A percentile compares a stretch with the other conserved stretches of the same genome.
Evolutionary conservation across 2,329 filamentous ascomycete species (phyloP).

Genomic region (Chrysosporium queenslandicum): DNA sequence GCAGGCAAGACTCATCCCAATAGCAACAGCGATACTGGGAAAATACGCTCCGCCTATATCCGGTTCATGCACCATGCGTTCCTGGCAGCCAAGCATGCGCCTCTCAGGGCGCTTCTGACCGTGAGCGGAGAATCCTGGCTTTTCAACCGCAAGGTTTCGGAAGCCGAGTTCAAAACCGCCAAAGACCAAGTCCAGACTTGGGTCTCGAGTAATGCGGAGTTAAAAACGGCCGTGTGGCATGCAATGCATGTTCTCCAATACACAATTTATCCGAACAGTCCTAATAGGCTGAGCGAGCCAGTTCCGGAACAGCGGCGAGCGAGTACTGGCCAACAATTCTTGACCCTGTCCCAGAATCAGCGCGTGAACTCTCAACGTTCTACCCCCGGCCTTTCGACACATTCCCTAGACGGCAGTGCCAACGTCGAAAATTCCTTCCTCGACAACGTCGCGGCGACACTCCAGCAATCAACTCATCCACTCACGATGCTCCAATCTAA

Average conservation of each 20-base stretch:
- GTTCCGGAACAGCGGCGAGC: not conserved
- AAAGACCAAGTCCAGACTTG: conserved; percentile 25
- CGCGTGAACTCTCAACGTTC: not conserved
- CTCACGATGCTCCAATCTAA: conserved; percentile 26
- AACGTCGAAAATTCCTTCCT: not conserved
- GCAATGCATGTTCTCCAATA: conserved; percentile 21
- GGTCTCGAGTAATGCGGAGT: conserved; percentile 22
- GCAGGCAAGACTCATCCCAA: not conserved
- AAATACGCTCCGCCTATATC: conserved; percentile 14
- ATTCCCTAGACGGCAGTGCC: not conserved
- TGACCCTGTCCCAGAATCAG: not conserved
- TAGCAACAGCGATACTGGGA: not conserved
- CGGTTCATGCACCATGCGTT: conserved; percentile 26
- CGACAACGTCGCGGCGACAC: not conserved
- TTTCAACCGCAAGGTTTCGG: conserved; percentile 28
- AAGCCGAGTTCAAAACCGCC: conserved; percentile 25
- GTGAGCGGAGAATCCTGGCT: conserved; percentile 32
- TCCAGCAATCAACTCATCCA: conserved; percentile 9
- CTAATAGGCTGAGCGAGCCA: not conserved
- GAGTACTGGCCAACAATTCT: not conserved
- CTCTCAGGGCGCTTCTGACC: conserved; percentile 25
- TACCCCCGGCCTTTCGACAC: not conserved
- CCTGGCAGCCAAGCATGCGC: conserved; percentile 25
- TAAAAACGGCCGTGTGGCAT: conserved; percentile 28
- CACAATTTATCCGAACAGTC: conserved; percentile 9